Evolutionary conservation across 768 basidiomycete genomes (phyloP), one percentile per base, ranked within the genome.

Genomic region (Megacollybia marginata): DNA sequence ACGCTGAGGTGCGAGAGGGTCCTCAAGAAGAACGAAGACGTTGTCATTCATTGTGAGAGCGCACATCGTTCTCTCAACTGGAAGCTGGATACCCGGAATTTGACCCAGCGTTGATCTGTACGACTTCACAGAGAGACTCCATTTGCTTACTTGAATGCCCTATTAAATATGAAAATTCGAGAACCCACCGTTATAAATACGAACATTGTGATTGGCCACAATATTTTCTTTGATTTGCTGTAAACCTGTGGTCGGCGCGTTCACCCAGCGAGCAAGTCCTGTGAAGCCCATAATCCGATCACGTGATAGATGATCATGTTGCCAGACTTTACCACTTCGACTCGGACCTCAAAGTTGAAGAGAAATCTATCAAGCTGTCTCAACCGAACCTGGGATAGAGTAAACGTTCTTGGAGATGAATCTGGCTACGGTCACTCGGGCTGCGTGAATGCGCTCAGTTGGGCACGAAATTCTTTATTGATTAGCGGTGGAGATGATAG

Each of bases 11-110:
- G 85, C 85, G 9, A 73, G 66, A 33, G 85, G 84, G 62, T 91
- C 88, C 57, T 90, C 88, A 20, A 90, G 67, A 6, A 83, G 73
- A 19, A 89, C 87, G 61, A 88, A 91, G 20, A 86, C 85, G 55
- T 85, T 84, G 42, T 89, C 80, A 50, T 83, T 80, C 83, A 89
- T 85, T 2, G 85, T 86, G 16, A 91, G 71, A 15, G 86, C 71
- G 55, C 77, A 85, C 79, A 91, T 86, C 1, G 77, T 76, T 31
- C 88, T 76, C 59, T 90, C 88, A 3, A 75, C 66, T 13, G 68
- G 69, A 20, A 78, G 56, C 42, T 78, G 70, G 44, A 74, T 56
- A 10, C 77, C 77, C 4, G 74, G 72, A 46, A 74, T 71, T 51
- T 77, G 72, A n/a, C 75, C 70, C 8, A 88, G 67, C n/a, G 78